Conservation (phyloP, 345 rosid species). For the Ailanthus altissimus region DNA sequence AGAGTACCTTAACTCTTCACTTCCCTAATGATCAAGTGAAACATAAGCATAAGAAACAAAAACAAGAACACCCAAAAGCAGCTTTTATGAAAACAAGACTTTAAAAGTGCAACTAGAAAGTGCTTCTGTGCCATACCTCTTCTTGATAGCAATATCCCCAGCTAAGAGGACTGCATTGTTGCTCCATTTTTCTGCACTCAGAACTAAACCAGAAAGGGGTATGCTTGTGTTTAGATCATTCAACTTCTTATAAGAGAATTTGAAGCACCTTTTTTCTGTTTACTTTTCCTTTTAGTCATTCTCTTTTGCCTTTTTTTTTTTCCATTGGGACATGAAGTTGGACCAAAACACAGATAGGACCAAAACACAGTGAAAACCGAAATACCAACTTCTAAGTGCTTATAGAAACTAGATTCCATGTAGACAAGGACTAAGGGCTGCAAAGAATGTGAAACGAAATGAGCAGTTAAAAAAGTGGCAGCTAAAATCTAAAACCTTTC, state of each 20-base stretch:
- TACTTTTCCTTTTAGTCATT: conserved; percentile 6
- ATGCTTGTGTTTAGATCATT: neutral
- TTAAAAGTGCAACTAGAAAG: neutral
- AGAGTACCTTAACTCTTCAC: conserved; percentile 47
- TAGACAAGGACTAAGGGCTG: neutral
- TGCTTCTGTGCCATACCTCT: conserved; percentile 32
- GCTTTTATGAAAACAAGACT: neutral
- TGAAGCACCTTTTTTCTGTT: conserved; percentile 2
- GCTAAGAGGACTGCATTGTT: conserved; percentile 39
- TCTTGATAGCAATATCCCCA: conserved; percentile 38
- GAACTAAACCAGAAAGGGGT: neutral
- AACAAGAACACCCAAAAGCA: neutral
- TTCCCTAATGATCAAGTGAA: conserved; percentile 34
- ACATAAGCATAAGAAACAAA: neutral
- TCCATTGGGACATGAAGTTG: conserved; percentile 33
- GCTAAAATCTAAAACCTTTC: conserved; percentile 7
- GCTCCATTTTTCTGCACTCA: conserved; percentile 39
- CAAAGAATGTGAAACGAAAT: conserved; percentile 37
- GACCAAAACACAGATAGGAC: conserved; percentile 31
- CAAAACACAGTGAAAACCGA: conserved; percentile 32
- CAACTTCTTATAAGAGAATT: conserved; percentile 34
- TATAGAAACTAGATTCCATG: conserved; percentile 13
- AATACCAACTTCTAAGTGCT: conserved; percentile 8
- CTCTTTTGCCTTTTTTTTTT: conserved; percentile 1
- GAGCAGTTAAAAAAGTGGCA: conserved; percentile 24